Conservation (phyloP, 2,329 filamentous ascomycete species). For the Colletotrichum eremochloae region DNA sequence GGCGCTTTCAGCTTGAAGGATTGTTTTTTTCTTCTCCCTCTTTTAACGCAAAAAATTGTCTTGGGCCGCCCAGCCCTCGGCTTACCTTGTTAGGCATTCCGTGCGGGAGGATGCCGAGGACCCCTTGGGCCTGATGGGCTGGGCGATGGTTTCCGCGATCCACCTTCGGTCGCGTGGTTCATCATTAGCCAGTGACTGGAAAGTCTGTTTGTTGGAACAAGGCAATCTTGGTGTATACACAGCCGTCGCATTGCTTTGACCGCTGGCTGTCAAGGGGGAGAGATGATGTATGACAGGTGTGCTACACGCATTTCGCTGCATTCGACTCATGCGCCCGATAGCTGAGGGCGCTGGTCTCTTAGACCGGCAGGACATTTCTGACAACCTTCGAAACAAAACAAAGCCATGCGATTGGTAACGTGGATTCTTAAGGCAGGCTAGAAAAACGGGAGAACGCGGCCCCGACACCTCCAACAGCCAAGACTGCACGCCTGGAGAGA, state of each 20-base stretch:
- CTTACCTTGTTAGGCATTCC: conserved; percentile 34
- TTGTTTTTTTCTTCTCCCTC: not conserved
- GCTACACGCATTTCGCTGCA: not conserved
- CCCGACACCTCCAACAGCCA: conserved; percentile 22
- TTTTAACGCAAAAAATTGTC: not conserved
- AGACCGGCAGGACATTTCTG: not conserved
- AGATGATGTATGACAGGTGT: not conserved
- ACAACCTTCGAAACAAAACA: not conserved
- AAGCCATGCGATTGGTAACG: not conserved
- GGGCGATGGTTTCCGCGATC: conserved; percentile 25
- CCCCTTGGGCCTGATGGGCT: conserved; percentile 14
- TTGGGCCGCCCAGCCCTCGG: conserved; percentile 35
- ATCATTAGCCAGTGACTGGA: conserved; percentile 3
- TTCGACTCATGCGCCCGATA: not conserved
- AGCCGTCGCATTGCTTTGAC: too few species aligned
- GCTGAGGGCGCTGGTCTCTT: too few species aligned
- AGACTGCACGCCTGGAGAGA: conserved; percentile 11
- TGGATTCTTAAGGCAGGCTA: not conserved
- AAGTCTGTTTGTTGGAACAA: not conserved
- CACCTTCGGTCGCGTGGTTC: conserved; percentile 12
- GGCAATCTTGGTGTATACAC: too few species aligned
- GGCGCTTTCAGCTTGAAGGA: conserved; percentile 13
- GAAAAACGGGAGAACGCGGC: conserved; percentile 2
- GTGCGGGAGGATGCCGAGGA: conserved; percentile 33
- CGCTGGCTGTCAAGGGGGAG: not conserved